phyloP scores from a whole-genome alignment of 2,329 filamentous ascomycete species.

The Dendryphion nanum region DNA sequence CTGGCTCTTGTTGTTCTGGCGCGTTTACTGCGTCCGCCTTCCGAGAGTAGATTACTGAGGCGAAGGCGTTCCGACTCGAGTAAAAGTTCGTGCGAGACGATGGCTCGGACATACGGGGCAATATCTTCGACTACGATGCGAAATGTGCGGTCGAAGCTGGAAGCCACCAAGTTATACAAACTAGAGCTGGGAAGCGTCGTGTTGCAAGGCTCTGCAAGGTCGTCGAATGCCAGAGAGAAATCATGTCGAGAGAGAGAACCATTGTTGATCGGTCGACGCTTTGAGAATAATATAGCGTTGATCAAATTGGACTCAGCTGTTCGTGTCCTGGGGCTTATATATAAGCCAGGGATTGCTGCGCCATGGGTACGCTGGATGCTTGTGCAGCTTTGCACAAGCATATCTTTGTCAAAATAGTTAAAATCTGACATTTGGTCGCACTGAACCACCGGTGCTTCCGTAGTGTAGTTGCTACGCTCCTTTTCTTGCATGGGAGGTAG shows the following conservation, averaged over 20 bases:
- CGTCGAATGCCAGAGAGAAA: conserved; percentile 52
- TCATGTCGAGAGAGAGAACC: conserved; percentile 32
- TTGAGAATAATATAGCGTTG: conserved; percentile 31
- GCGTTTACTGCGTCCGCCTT: conserved; percentile 58
- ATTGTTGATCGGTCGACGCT: conserved; percentile 12
- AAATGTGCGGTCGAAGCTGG: conserved; percentile 73
- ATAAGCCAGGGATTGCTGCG: neutral
- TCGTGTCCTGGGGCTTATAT: conserved; percentile 1
- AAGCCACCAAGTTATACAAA: conserved; percentile 58
- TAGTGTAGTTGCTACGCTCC: conserved; percentile 54
- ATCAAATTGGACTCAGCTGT: conserved; percentile 17
- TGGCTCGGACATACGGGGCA: conserved; percentile 85
- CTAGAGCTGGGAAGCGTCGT: conserved; percentile 26
- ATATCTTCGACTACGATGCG: conserved; percentile 70
- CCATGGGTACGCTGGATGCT: conserved; percentile 16
- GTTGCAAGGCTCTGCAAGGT: conserved; percentile 44
- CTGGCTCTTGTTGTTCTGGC: conserved; percentile 72
- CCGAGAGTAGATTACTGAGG: conserved; percentile 61
- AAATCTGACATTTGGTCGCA: conserved; percentile 50
- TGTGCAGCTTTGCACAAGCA: conserved; percentile 28
- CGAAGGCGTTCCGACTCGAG: conserved; percentile 67
- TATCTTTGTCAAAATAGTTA: conserved; percentile 35
- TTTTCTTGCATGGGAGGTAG: conserved; percentile 58
- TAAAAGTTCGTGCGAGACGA: conserved; percentile 72
- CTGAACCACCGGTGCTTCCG: conserved; percentile 55